Evolutionary conservation across 768 basidiomycete species (phyloP).

Genomic region (Suillus placidus): DNA sequence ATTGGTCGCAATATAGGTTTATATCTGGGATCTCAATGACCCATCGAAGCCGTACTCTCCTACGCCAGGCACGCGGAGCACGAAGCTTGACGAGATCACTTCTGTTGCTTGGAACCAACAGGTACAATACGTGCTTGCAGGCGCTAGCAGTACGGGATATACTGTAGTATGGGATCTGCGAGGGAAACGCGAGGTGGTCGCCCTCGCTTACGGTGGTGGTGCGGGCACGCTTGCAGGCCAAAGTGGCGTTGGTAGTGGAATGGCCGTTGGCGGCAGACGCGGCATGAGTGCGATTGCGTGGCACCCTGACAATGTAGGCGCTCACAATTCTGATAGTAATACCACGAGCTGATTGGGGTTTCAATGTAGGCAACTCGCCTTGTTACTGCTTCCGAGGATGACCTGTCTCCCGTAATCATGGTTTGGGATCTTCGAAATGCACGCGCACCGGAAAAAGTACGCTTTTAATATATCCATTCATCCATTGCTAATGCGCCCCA

Average conservation of each 20-base stretch:
- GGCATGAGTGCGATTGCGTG: constrained; percentile 98
- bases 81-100: constrained; percentile 93
- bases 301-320: constrained; percentile 94
- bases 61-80: constrained; percentile 73
- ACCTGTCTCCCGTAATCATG: constrained; percentile 94
- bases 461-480: constrained; percentile 8
- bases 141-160: constrained; percentile 90
- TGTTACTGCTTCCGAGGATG: constrained; percentile 97
- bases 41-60: constrained; percentile 89
- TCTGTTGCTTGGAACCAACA: constrained; percentile 95
- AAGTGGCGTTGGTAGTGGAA: constrained; percentile 55
- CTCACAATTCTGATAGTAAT: background rate
- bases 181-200: constrained; percentile 91
- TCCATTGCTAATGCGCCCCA: constrained; percentile 2
- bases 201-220: constrained; percentile 86
- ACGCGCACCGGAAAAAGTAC: constrained; percentile 94
- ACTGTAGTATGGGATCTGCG: constrained; percentile 98
- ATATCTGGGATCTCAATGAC: constrained; percentile 94
- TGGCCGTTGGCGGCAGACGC: constrained; percentile 79
- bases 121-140: constrained; percentile 91
- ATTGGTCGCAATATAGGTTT: constrained; percentile 60
- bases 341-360: constrained; percentile 19
- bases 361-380: constrained; percentile 81
- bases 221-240: constrained; percentile 72
- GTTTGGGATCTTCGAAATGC: constrained; percentile 98